Base-by-base conservation (phyloP, 192 early-diverging fungal genomes). In the Backusella circina region DNA sequence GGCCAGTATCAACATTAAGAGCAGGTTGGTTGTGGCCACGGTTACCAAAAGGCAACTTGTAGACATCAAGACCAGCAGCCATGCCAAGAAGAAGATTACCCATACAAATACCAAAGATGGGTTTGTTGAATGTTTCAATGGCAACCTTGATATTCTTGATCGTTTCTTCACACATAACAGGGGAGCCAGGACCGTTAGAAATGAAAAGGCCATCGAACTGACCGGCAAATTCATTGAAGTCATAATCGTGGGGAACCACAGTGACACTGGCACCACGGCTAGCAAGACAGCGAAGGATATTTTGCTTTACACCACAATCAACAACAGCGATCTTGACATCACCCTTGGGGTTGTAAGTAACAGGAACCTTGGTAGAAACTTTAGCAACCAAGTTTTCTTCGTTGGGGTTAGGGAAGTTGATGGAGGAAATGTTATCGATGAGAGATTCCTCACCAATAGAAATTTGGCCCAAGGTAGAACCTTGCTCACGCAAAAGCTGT, bases 91-190 rank as follows among this genome's bases (percentile, higher is more conserved):
- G 70, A 69, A 94, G 92, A 84, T 98, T 95, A 75, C 96, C 96
- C 95, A 98, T 97, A 85, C 96, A 98, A 81, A 98, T 98, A 71
- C 96, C 96, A 80, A 98, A 98, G 74, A 98, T 95, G 37, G 96
- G 96, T 65, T 89, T 90, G 37, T 88, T 85, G 37, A 84, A 88
- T 36, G 88, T 84, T 67, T 87, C 85, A 41, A 87, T 80, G 41
- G 93, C 86, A 0, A 83, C 84, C 35, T 89, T 87, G 44, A 98
- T 81, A 85, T 94, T 90, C 13, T 83, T 71, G 54, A 95, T 90
- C 13, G 94, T 93, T 72, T 88, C 85, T 44, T 79, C 85, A 77
- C 87, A 90, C 74, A 87, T 81, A 5, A 80, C 79, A 36, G 96
- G 96, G 73, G 91, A 89, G 61, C 96, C 96, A 16, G 96, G 96